Evolutionary conservation across 768 basidiomycete genomes (phyloP).

Genomic region (Kwoniella botswanensis): DNA sequence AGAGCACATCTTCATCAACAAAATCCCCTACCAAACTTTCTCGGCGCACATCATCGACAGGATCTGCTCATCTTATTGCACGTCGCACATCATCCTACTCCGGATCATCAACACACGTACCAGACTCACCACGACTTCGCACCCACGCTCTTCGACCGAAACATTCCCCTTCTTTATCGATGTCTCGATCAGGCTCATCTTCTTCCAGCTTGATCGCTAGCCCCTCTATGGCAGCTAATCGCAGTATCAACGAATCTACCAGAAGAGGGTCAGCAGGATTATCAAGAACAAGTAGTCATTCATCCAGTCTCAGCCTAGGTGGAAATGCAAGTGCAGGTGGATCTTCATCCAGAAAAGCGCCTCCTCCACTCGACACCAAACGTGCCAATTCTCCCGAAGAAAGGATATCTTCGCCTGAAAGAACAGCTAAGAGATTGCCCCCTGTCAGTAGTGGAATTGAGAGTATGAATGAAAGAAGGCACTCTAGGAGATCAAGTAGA

Average conservation of each 20-base stretch:
- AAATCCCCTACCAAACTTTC: constrained; percentile 8
- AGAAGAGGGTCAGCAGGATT: constrained; percentile 4
- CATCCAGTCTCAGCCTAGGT: constrained; percentile 5
- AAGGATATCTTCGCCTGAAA: constrained; percentile 16
- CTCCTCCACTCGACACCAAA: constrained; percentile 10
- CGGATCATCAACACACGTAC: constrained; percentile 17
- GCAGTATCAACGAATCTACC: constrained; percentile 5
- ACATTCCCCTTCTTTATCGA: constrained; percentile 29
- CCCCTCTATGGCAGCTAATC: constrained; percentile 10
- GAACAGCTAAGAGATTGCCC: constrained; percentile 12
- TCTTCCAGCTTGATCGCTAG: constrained; percentile 25
- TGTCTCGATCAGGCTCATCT: constrained; percentile 29
- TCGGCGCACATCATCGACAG: constrained; percentile 19
- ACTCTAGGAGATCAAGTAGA: constrained; percentile 12
- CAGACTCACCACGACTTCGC: constrained; percentile 12
- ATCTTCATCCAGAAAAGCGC: background rate
- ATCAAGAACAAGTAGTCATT: constrained; percentile 23
- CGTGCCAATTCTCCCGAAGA: constrained; percentile 11
- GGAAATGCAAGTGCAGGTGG: background rate
- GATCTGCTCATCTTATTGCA: constrained; percentile 5
- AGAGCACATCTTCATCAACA: constrained; percentile 4
- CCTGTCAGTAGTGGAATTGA: constrained; percentile 11
- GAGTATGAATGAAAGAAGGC: background rate
- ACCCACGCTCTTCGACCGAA: constrained; percentile 15
- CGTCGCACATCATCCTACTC: constrained; percentile 19